Evolutionary conservation across 345 rosid genomes (phyloP).

Genomic region (Raphanus raphanistrum): DNA sequence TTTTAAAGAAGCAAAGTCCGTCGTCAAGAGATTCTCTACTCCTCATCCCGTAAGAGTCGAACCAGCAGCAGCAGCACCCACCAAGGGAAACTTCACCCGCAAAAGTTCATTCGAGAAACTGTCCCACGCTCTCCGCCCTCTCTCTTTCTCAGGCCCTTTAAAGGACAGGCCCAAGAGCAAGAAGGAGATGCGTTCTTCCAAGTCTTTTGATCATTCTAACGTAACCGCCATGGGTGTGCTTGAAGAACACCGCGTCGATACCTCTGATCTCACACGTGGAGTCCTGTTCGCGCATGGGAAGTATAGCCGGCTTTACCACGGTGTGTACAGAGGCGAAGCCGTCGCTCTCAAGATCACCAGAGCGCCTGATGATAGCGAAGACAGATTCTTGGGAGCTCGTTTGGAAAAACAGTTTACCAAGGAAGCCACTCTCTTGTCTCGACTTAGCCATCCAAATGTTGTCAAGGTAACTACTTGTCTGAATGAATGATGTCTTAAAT

Average conservation of each 20-base stretch:
- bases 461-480: conserved; percentile 53
- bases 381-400: conserved; percentile 50
- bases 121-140: conserved; percentile 20
- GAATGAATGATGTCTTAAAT: background rate
- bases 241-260: conserved; percentile 59
- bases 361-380: conserved; percentile 62
- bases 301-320: conserved; percentile 72
- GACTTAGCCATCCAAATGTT: conserved; percentile 63
- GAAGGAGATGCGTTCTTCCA: conserved; percentile 64
- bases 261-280: conserved; percentile 63
- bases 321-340: conserved; percentile 63
- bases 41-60: conserved; percentile 57
- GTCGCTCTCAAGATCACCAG: conserved; percentile 75
- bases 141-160: conserved; percentile 49
- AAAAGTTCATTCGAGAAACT: conserved; percentile 39
- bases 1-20: conserved; percentile 62
- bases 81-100: conserved; percentile 32
- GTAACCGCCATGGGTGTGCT: conserved; percentile 57
- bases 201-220: conserved; percentile 64
- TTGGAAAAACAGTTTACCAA: conserved; percentile 67
- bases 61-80: conserved; percentile 6
- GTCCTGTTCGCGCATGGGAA: conserved; percentile 70
- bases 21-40: conserved; percentile 62
- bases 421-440: conserved; percentile 71
- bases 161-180: conserved; percentile 50